These are phyloP conservation scores for Alternaria triticimaculans DNA, from an alignment of 2,329 filamentous ascomycete genomes.

Conservation along the genomic window DNA sequence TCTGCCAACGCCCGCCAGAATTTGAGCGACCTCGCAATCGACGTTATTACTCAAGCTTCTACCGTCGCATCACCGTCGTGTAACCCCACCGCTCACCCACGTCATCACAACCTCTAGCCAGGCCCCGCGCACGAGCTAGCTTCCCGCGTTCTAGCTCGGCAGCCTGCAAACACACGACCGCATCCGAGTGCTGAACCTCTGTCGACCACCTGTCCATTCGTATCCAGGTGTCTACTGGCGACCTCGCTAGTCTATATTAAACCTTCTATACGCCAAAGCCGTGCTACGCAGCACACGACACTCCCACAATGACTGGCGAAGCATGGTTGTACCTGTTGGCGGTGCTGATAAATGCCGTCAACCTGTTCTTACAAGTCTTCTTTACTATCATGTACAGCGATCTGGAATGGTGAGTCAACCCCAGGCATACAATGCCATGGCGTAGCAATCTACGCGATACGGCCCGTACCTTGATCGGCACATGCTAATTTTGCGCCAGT, in stretches of 20 bases:
- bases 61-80: constrained; percentile 6
- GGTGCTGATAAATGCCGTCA: constrained; percentile 99
- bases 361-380: constrained; percentile 99
- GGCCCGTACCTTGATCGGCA: constrained; percentile 12
- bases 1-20: constrained; percentile 26
- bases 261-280: constrained; percentile 13
- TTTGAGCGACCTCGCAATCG: constrained; percentile 13
- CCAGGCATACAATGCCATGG: not conserved
- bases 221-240: constrained; percentile 17
- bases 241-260: constrained; percentile 15
- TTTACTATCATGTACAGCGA: constrained; percentile 99
- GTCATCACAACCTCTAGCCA: constrained; percentile 29
- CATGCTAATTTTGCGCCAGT: constrained; percentile 59
- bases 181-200: constrained; percentile 31
- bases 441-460: not conserved
- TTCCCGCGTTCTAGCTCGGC: constrained; percentile 42
- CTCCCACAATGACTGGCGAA: constrained; percentile 85
- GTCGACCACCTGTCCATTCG: constrained; percentile 17
- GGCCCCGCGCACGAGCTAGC: constrained; percentile 44
- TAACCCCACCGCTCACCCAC: constrained; percentile 12
- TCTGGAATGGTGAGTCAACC: constrained; percentile 88
- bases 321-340: constrained; percentile 97
- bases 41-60: constrained; percentile 3
- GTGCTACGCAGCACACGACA: constrained; percentile 33
- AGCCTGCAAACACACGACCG: constrained; percentile 45